Percentiles rank a stretch among this genome's conserved stretches.
Evolutionary conservation across 192 early-diverging fungal species (phyloP).

Genomic region (Gigaspora rosea): DNA sequence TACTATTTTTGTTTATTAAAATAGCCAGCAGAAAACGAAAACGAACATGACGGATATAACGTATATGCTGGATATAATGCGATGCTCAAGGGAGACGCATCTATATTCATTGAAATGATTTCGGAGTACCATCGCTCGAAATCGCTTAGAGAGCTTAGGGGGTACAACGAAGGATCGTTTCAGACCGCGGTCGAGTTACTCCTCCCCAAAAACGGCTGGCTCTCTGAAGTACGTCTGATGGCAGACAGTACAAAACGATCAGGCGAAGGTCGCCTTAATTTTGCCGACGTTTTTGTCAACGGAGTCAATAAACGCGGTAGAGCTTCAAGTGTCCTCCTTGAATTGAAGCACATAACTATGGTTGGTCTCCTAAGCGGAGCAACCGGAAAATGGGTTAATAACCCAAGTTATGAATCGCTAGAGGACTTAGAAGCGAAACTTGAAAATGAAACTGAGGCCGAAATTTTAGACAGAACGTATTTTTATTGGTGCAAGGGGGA

Average conservation of each 20-base stretch:
- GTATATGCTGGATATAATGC: too few relatives aligned
- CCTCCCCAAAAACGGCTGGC: not conserved
- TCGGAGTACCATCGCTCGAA: too few relatives aligned
- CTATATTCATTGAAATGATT: too few relatives aligned
- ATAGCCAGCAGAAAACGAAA: too few relatives aligned
- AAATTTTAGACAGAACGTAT: not conserved
- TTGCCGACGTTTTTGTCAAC: not conserved
- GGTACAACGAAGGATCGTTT: not conserved
- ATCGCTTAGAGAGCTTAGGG: not conserved
- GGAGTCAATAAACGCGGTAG: not conserved
- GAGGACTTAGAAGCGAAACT: not conserved
- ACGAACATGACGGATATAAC: too few relatives aligned
- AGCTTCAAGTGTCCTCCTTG: not conserved
- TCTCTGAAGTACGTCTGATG: not conserved
- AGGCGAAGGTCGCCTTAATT: not conserved
- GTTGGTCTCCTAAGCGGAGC: not conserved
- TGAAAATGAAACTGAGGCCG: not conserved
- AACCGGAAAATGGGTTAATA: conserved; percentile 1
- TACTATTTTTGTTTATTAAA: too few relatives aligned
- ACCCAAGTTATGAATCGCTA: not conserved
- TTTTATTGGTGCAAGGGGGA: conserved; percentile 1
- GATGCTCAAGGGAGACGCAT: too few relatives aligned
- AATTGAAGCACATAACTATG: not conserved
- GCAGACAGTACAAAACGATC: not conserved
- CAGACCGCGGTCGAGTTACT: not conserved